Conservation (phyloP, 129 eudicot genomes). For the Artemisia argyi region DNA sequence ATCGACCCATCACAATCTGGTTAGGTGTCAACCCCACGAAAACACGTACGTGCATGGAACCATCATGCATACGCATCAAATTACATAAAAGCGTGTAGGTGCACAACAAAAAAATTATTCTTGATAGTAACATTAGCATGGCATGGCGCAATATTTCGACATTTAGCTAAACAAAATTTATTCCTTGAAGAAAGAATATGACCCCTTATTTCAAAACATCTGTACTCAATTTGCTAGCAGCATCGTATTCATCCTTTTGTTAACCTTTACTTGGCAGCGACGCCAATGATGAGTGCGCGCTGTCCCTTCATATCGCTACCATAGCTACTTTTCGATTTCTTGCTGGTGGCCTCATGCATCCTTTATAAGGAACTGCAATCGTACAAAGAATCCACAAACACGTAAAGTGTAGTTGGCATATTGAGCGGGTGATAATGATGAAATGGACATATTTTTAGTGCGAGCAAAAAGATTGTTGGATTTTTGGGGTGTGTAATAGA, state of each 20-base stretch:
- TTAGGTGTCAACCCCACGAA: conserved; percentile 10
- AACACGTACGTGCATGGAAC: conserved; percentile 14
- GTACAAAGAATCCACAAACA: not conserved
- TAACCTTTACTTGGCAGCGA: conserved; percentile 17
- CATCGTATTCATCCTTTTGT: conserved; percentile 17
- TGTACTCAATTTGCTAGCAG: conserved; percentile 18
- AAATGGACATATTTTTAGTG: no score
- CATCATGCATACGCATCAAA: conserved; percentile 22
- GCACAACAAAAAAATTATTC: conserved; percentile 21
- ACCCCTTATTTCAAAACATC: conserved; percentile 15
- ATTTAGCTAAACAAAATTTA: conserved; percentile 15
- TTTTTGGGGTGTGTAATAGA: no score
- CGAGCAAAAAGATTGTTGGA: no score
- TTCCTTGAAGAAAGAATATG: conserved; percentile 31
- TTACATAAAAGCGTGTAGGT: conserved; percentile 13
- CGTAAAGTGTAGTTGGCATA: no score
- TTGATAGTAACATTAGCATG: conserved; percentile 23
- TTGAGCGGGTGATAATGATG: no score
- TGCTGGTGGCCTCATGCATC: not conserved
- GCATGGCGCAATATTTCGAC: conserved; percentile 3
- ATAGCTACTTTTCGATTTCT: not conserved
- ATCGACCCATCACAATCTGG: conserved; percentile 1
- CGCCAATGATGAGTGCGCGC: conserved; percentile 1
- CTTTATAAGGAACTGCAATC: not conserved
- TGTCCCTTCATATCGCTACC: conserved; percentile 9